phyloP scores from a whole-genome alignment of 768 basidiomycete species.

The Multifurca ochricompacta region DNA sequence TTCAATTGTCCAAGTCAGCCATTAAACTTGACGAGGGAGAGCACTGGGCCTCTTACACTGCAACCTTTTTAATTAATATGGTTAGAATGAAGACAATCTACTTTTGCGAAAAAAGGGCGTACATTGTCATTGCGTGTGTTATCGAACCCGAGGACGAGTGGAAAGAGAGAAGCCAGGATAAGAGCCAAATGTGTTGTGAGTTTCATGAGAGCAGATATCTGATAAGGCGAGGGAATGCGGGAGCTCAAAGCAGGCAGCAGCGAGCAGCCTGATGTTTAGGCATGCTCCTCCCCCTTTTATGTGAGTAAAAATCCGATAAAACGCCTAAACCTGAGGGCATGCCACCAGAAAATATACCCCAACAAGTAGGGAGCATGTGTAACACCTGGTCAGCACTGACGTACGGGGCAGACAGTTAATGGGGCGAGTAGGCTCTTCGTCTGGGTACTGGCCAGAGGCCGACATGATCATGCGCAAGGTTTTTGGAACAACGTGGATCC shows the following conservation, averaged over 20 bases:
- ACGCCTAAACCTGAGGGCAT: neutral
- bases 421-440: neutral
- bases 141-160: slow-evolving; percentile 27
- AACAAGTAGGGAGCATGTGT: neutral
- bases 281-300: neutral
- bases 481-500: neutral
- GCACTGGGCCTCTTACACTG: slow-evolving; percentile 23
- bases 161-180: neutral
- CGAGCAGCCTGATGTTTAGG: neutral
- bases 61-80: slow-evolving; percentile 22
- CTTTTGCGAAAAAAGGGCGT: slow-evolving; percentile 12
- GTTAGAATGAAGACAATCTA: neutral
- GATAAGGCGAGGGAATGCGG: neutral
- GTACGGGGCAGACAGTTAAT: neutral
- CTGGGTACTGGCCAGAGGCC: neutral
- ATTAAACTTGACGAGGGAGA: neutral
- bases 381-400: neutral
- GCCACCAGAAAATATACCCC: neutral
- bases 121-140: slow-evolving; percentile 35
- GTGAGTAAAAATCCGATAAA: neutral
- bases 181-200: neutral
- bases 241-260: neutral
- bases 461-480: neutral
- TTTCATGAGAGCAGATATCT: neutral
- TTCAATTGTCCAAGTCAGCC: neutral